Evolutionary conservation across 108 stramenopile genomes (phyloP), one percentile per base, ranked within the genome.

Genomic region (Discostella stelligeroides): DNA sequence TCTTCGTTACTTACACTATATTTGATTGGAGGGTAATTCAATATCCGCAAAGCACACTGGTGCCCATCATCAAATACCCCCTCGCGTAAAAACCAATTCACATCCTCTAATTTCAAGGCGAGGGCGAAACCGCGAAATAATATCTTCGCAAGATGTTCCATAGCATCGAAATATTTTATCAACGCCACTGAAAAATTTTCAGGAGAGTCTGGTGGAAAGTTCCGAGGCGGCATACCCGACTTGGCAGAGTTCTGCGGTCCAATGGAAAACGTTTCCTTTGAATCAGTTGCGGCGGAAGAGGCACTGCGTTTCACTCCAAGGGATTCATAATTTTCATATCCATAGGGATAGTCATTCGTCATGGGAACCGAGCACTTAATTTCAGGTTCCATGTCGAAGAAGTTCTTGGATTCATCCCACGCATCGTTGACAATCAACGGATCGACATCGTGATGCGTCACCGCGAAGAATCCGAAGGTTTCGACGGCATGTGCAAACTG

Each of bases 251-350:
- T 50, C 11, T 60, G 48, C 4, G 94, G 94, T 38, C 95, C 95
- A 2, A 93, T 65, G 17, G 86, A 76, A 75, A 96, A 92, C 17
- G 89, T 92, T 66, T 96, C 95, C 70, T 96, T 96, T 15, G 84
- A 48, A 58, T 95, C 94, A 9, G 77, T 50, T 4, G 39, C 28
- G 20, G 46, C 67, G 34, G 25, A 51, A 12, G 47, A 37, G 15
- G 7, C 55, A 15, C 15, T 27, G 34, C 74, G 78, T 57, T 85
- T 79, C 15, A 61, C 55, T n/a, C 62, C 70, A 37, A 92, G 71
- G 14, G 59, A 61, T 70, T 90, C 92, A 11, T 61, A 60, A 61
- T 73, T 71, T 54, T 90, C 88, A 68, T 90, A 92, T 12, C 92
- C 92, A 66, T 90, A 92, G 0, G 92, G 92, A 74, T 92, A 92